Conservation (phyloP, 768 basidiomycete species). For the Coprinopsis cinerea region DNA sequence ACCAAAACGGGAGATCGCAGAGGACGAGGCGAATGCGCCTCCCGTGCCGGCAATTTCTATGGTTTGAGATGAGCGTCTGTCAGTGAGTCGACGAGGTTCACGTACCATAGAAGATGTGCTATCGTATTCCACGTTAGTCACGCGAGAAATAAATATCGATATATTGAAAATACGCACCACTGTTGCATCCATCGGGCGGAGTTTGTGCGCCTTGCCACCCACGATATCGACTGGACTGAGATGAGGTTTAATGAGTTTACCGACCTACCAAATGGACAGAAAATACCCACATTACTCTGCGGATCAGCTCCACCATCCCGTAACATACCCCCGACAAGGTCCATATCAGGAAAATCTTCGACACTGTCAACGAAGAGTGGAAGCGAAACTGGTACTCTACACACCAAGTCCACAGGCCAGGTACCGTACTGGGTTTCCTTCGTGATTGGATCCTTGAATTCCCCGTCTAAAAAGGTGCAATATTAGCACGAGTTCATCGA, state of each 20-base stretch:
- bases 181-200: constrained; percentile 28
- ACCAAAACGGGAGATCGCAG: constrained; percentile 25
- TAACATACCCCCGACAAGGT: constrained; percentile 26
- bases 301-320: constrained; percentile 31
- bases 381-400: not conserved
- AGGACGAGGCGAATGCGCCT: constrained; percentile 25
- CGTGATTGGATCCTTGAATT: constrained; percentile 19
- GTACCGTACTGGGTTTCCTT: constrained; percentile 19
- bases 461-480: constrained; percentile 16
- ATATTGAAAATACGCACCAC: too few species aligned
- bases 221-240: constrained; percentile 30
- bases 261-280: too few species aligned
- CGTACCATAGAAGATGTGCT: constrained; percentile 27
- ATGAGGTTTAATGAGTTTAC: too few species aligned
- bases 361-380: not conserved
- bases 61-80: not conserved
- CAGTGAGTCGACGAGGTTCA: not conserved
- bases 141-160: too few species aligned
- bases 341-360: constrained; percentile 28
- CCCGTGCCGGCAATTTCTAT: constrained; percentile 24
- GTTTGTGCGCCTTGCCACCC: constrained; percentile 26
- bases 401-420: constrained; percentile 26
- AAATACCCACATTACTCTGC: constrained; percentile 32
- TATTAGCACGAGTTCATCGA: not conserved
- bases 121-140: too few species aligned